Percentiles rank a stretch among this genome's conserved stretches.
phyloP scores from a whole-genome alignment of 805 yeast genomes.

The Candida saitoana region DNA sequence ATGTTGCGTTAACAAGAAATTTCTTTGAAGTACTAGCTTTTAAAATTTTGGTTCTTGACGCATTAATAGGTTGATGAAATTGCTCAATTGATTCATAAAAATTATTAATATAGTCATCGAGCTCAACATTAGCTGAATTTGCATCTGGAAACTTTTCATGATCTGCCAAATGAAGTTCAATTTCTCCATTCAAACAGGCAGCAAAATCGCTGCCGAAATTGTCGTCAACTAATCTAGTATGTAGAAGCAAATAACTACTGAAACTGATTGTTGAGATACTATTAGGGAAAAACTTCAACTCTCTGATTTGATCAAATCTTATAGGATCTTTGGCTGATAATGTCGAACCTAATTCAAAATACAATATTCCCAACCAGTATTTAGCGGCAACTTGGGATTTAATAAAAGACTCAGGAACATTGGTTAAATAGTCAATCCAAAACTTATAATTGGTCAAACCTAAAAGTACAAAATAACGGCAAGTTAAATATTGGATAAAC shows the following conservation, averaged over 20 bases:
- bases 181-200: constrained; percentile 17
- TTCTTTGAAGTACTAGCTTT: constrained; percentile 24
- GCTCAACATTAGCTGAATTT: constrained; percentile 11
- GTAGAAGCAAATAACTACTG: constrained; percentile 24
- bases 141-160: constrained; percentile 31
- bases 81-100: constrained; percentile 25
- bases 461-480: constrained; percentile 29
- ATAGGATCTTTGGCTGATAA: constrained; percentile 13
- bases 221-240: constrained; percentile 12
- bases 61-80: constrained; percentile 17
- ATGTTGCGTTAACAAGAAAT: constrained; percentile 26
- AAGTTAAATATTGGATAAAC: constrained; percentile 28
- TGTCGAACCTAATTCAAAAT: constrained; percentile 14
- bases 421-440: constrained; percentile 28
- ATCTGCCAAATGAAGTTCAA: constrained; percentile 15
- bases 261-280: constrained; percentile 21
- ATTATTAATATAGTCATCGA: constrained; percentile 26
- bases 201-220: constrained; percentile 25
- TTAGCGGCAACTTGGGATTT: constrained; percentile 32
- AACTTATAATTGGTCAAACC: constrained; percentile 22
- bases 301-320: constrained; percentile 14
- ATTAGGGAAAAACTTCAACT: constrained; percentile 23
- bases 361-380: constrained; percentile 31
- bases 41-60: constrained; percentile 13
- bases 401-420: constrained; percentile 17